Evolutionary conservation across 495 filamentous ascomycete species (phyloP).

Genomic region (Penicillium coffeae): DNA sequence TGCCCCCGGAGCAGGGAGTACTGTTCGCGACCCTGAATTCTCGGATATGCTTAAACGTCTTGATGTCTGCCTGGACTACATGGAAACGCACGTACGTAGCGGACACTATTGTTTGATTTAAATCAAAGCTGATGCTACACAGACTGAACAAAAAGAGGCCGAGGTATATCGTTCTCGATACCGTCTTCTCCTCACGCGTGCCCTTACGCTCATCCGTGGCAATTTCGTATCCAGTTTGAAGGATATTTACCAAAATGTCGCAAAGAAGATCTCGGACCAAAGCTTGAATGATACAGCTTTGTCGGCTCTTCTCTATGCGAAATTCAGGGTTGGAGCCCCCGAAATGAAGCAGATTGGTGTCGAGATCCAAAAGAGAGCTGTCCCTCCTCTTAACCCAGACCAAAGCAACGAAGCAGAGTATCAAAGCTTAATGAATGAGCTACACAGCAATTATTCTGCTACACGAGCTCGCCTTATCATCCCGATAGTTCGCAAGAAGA

Average conservation of each 20-base stretch:
- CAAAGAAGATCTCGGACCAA: conserved; percentile 64
- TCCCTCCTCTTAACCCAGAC: conserved; percentile 56
- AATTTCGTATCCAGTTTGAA: conserved; percentile 71
- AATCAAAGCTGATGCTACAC: conserved; percentile 13
- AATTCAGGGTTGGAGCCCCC: conserved; percentile 66
- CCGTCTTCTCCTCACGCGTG: conserved; percentile 65
- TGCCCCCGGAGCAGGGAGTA: conserved; percentile 80
- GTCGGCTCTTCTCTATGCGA: conserved; percentile 73
- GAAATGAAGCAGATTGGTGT: conserved; percentile 62
- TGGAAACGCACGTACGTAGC: conserved; percentile 70
- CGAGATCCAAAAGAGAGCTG: conserved; percentile 65
- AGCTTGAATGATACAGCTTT: conserved; percentile 73
- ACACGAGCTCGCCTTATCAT: conserved; percentile 56
- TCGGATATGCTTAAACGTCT: conserved; percentile 79
- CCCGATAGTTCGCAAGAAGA: conserved; percentile 59
- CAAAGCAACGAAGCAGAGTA: conserved; percentile 64
- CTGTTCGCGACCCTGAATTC: conserved; percentile 77
- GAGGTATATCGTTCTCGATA: conserved; percentile 74
- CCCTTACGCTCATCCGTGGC: conserved; percentile 77
- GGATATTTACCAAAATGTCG: conserved; percentile 66
- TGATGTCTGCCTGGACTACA: conserved; percentile 85
- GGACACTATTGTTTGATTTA: neutral
- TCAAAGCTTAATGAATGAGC: conserved; percentile 61
- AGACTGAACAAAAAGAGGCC: conserved; percentile 81
- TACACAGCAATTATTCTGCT: conserved; percentile 62